A percentile compares a stretch with the other conserved stretches of the same genome.
These are phyloP conservation scores for Candida methanosorbosa DNA, from an alignment of 805 yeast species.

Conservation along the genomic window DNA sequence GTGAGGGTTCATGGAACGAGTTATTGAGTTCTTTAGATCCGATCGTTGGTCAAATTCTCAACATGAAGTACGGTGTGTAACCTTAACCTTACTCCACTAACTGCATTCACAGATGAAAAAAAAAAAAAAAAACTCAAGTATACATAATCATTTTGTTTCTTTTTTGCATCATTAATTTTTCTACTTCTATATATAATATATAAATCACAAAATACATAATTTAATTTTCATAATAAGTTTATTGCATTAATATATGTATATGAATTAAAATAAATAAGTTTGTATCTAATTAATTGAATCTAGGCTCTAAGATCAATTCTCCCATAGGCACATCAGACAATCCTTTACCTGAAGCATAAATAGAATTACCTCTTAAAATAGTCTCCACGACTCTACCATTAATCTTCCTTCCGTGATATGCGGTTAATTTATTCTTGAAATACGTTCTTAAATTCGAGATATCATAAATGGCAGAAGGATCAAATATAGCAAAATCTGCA, in stretches of 20 bases:
- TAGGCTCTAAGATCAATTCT: slow-evolving; percentile 48
- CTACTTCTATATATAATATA: background rate
- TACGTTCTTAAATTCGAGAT: slow-evolving; percentile 48
- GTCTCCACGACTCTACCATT: slow-evolving; percentile 76
- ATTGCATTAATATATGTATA: too few species aligned
- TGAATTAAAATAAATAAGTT: too few species aligned
- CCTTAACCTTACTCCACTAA: too few species aligned
- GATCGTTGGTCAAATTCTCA: slow-evolving; percentile 14
- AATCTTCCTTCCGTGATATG: slow-evolving; percentile 66
- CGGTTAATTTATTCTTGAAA: slow-evolving; percentile 85
- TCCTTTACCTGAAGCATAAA: slow-evolving; percentile 51
- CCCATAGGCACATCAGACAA: slow-evolving; percentile 53
- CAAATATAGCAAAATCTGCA: slow-evolving; percentile 84
- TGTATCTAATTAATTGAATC: slow-evolving; percentile 18
- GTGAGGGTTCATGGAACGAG: slow-evolving; percentile 24
- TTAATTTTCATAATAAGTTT: too few species aligned
- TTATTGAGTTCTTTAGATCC: slow-evolving; percentile 14
- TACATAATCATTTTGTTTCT: background rate
- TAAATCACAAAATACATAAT: too few species aligned
- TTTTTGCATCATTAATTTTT: background rate
- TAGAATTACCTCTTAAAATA: slow-evolving; percentile 63
- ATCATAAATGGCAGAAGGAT: slow-evolving; percentile 42
- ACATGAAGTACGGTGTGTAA: slow-evolving; percentile 20
- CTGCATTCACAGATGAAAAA: background rate
- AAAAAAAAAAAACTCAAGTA: too few species aligned